A percentile compares a stretch with the other conserved stretches of the same genome.
These are phyloP conservation scores for Curvularia lunata DNA, from an alignment of 2,329 filamentous ascomycete species.

Conservation along the genomic window DNA sequence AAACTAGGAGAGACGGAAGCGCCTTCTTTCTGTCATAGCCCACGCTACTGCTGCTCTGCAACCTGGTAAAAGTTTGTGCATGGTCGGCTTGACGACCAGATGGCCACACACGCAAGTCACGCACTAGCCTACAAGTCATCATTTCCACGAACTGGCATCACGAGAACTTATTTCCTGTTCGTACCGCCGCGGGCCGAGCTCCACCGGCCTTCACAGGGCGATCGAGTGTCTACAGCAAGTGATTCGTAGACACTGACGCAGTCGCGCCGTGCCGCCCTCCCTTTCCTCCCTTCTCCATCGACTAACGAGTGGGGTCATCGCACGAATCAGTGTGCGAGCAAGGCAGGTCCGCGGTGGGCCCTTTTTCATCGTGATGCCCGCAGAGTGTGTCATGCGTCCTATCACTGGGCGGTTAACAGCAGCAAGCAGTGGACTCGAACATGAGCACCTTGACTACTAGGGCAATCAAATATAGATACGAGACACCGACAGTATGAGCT, in stretches of 20 bases:
- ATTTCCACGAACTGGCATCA: constrained; percentile 14
- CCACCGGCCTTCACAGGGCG: constrained; percentile 28
- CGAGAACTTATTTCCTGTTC: constrained; percentile 17
- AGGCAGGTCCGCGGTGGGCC: constrained; percentile 12
- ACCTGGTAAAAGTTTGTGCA: constrained; percentile 8
- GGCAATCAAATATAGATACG: constrained; percentile 1
- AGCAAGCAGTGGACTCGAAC: constrained; percentile 12
- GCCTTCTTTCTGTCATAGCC: background rate
- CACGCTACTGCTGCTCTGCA: constrained; percentile 1
- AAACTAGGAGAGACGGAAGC: constrained; percentile 4
- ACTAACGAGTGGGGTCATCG: constrained; percentile 10
- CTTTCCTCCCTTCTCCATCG: constrained; percentile 11
- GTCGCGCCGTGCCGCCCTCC: constrained; percentile 42
- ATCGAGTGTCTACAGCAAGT: constrained; percentile 18
- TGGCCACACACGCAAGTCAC: constrained; percentile 6
- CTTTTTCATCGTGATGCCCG: constrained; percentile 11
- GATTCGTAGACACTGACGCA: constrained; percentile 33
- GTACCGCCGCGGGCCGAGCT: constrained; percentile 32
- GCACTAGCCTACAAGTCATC: constrained; percentile 15
- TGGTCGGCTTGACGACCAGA: constrained; percentile 12
- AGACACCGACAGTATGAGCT: constrained; percentile 1
- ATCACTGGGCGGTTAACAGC: constrained; percentile 23
- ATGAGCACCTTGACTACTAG: background rate
- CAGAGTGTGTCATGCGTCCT: constrained; percentile 13
- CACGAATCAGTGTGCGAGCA: constrained; percentile 6